Conservation (phyloP, 1,284 basidiomycete species). For the Fomitopsis betulina region DNA sequence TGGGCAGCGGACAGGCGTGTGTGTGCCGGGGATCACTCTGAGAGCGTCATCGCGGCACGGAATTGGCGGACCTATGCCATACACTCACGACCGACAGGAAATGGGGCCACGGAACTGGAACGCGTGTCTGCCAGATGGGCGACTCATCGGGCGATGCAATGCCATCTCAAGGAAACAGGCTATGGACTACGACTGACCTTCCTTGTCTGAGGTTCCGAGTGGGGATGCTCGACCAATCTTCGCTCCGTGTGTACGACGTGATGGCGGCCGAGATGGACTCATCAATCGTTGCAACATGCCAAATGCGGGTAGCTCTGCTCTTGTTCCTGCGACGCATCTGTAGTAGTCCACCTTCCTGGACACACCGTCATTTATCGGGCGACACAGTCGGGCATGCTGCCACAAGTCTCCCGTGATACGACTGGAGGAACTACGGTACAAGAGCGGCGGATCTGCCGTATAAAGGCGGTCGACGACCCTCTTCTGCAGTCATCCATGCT, state of each 20-base stretch:
- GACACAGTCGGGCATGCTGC: not conserved
- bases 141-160: too few relatives aligned
- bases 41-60: too few relatives aligned
- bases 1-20: too few relatives aligned
- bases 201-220: too few relatives aligned
- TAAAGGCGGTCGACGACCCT: not conserved
- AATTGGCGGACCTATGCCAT: too few relatives aligned
- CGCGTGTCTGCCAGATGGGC: too few relatives aligned
- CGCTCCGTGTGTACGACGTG: not conserved
- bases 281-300: not conserved
- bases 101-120: too few relatives aligned
- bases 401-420: not conserved
- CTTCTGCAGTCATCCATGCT: not conserved
- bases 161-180: too few relatives aligned
- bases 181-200: too few relatives aligned
- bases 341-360: not conserved
- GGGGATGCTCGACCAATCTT: not conserved
- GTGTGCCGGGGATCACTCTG: too few relatives aligned
- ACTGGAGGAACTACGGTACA: too few relatives aligned
- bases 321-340: not conserved
- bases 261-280: not conserved
- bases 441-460: not conserved
- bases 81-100: too few relatives aligned
- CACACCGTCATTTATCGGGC: not conserved
- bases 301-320: not conserved